Evolutionary conservation across 2,329 filamentous ascomycete genomes (phyloP).

Genomic region (Lomentospora prolificans): DNA sequence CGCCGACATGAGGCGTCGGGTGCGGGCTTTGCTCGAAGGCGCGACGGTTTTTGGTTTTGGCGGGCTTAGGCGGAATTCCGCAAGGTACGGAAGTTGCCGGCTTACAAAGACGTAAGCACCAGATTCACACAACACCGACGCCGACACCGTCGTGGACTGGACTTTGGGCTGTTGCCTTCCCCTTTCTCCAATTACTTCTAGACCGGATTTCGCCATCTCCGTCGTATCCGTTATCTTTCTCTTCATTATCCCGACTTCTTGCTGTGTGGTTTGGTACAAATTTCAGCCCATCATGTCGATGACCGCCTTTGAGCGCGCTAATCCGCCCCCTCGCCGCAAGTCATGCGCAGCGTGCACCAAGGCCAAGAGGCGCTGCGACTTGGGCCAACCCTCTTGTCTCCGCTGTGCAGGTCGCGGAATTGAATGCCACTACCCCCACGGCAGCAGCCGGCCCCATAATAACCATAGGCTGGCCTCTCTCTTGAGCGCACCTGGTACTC

Average conservation of each 20-base stretch:
- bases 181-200: not conserved
- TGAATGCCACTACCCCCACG: slow-evolving; percentile 31
- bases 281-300: slow-evolving; percentile 4
- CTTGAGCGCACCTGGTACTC: not conserved
- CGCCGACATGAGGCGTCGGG: not conserved
- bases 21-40: not conserved
- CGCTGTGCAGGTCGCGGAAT: slow-evolving; percentile 40
- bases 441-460: slow-evolving; percentile 14
- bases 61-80: not conserved
- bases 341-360: slow-evolving; percentile 47
- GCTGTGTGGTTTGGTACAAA: too few relatives aligned
- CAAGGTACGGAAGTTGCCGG: not conserved
- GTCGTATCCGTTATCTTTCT: not conserved
- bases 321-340: slow-evolving; percentile 40
- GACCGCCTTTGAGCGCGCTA: slow-evolving; percentile 23
- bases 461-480: not conserved
- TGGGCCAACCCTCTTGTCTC: slow-evolving; percentile 38
- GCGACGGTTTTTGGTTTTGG: not conserved
- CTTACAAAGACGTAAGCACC: not conserved
- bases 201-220: not conserved
- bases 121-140: not conserved
- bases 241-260: not conserved
- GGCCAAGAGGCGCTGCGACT: slow-evolving; percentile 47
- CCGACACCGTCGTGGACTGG: not conserved
- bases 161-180: not conserved